phyloP scores from a whole-genome alignment of 2,329 filamentous ascomycete genomes.

The Arthrobotrys iridis region DNA sequence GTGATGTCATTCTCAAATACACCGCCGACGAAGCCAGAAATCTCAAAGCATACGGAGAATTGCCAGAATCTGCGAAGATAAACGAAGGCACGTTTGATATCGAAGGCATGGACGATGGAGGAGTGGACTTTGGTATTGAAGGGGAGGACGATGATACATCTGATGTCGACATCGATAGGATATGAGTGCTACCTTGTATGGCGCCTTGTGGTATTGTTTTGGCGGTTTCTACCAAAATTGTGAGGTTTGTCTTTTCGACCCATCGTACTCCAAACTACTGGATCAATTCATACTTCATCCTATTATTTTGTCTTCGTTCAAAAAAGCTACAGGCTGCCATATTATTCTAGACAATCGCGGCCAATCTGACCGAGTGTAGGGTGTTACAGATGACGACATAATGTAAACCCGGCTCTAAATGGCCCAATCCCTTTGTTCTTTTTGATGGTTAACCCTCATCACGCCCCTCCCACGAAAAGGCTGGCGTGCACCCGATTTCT shows the following conservation, averaged over 20 bases:
- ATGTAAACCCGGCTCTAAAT: neutral
- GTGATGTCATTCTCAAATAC: constrained; percentile 94
- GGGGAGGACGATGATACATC: constrained; percentile 74
- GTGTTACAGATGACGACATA: neutral
- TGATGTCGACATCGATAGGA: constrained; percentile 73
- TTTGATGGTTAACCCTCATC: neutral
- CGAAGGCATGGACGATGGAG: constrained; percentile 92
- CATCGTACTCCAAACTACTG: no score
- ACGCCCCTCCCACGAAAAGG: neutral
- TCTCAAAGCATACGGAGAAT: constrained; percentile 95
- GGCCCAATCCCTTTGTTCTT: neutral
- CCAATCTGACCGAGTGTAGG: no score
- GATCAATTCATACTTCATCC: no score
- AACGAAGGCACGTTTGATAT: constrained; percentile 89
- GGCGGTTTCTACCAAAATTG: neutral
- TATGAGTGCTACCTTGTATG: constrained; percentile 20
- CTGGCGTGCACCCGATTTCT: neutral
- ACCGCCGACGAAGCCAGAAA: constrained; percentile 92
- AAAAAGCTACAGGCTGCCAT: no score
- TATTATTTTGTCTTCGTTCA: no score
- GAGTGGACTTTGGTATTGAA: constrained; percentile 99
- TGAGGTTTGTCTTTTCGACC: neutral
- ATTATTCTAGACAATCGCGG: no score
- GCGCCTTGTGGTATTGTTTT: neutral
- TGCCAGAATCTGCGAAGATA: constrained; percentile 98